Evolutionary conservation across 139 green algal species (phyloP).

Genomic region (Ulvella scutata): DNA sequence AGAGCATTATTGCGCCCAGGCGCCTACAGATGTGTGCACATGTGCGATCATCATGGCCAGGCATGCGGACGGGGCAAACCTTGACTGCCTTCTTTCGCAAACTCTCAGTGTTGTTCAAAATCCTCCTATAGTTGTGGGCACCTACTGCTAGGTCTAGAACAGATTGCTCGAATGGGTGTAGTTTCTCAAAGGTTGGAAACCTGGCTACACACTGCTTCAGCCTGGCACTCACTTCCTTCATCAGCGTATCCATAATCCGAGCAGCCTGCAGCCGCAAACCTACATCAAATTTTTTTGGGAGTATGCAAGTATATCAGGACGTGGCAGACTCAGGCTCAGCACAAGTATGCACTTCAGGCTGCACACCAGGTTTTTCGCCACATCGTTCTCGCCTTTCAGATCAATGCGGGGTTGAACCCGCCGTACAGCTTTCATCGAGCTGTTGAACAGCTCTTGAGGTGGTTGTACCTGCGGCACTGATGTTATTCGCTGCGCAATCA

Average conservation of each 20-base stretch:
- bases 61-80: conserved; percentile 40
- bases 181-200: conserved; percentile 40
- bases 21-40: no score
- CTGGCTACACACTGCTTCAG: conserved; percentile 37
- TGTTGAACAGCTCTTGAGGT: background rate
- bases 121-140: conserved; percentile 26
- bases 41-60: conserved; percentile 23
- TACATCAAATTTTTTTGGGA: no score
- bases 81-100: conserved; percentile 3
- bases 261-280: conserved; percentile 17
- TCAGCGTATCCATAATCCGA: conserved; percentile 50
- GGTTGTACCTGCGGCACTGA: background rate
- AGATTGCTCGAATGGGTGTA: conserved; percentile 81
- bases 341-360: no score
- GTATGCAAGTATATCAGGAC: no score
- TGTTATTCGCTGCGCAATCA: no score
- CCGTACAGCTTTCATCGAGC: background rate
- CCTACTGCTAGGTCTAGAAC: conserved; percentile 85
- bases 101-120: conserved; percentile 23
- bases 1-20: no score
- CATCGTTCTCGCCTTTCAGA: background rate
- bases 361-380: background rate
- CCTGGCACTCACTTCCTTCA: conserved; percentile 38
- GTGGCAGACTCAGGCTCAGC: no score
- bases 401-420: background rate